Conservation (phyloP, 139 green algal species). For the Dunaliella primolecta region DNA sequence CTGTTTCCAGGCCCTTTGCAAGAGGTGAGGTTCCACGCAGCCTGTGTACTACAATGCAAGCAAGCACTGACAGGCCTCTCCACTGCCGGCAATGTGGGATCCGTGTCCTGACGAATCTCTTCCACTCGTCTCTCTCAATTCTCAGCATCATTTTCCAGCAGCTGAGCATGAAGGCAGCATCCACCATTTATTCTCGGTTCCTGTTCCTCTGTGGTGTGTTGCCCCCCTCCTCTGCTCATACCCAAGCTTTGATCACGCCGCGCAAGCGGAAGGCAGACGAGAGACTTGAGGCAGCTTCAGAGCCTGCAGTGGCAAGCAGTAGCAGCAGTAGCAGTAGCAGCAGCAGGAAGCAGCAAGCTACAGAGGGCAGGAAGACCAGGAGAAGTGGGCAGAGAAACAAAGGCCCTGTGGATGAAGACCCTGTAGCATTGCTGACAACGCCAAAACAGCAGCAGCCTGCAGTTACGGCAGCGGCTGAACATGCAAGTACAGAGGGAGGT, state of each 20-base stretch:
- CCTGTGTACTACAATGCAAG: no score
- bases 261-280: neutral
- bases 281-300: neutral
- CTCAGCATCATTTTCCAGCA: neutral
- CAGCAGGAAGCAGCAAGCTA: neutral
- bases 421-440: neutral
- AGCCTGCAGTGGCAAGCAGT: neutral
- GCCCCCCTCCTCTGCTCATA: neutral
- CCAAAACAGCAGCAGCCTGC: neutral
- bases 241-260: neutral
- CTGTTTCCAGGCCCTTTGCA: neutral
- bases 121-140: neutral
- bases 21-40: neutral
- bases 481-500: neutral
- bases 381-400: neutral
- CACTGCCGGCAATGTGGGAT: no score
- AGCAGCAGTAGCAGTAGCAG: neutral
- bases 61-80: no score
- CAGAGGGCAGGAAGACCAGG: neutral
- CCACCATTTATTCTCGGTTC: neutral
- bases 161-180: neutral
- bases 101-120: neutral
- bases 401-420: neutral
- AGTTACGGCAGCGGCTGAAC: neutral
- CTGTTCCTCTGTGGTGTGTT: neutral